Base-by-base conservation (phyloP, 768 basidiomycete genomes). In the Kwoniella mangroviensis region DNA sequence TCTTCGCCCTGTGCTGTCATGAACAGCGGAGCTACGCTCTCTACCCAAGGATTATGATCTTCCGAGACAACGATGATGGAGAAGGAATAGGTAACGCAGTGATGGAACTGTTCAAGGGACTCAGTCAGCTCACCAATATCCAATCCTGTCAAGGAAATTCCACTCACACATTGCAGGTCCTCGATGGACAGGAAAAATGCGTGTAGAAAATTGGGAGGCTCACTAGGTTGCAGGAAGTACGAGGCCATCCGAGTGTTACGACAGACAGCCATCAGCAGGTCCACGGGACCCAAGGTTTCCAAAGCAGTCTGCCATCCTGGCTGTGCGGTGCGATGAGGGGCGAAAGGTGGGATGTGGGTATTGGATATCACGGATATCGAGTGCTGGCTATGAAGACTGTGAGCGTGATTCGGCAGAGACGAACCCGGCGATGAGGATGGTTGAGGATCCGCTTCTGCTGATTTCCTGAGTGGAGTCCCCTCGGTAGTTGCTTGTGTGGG, bases 21-120 rank as follows among this genome's bases (percentile, higher is more conserved):
- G 61, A 72, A 72, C 10, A 75, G 54, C 7, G 74, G 74, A 10
- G 71, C 68, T 42, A 72, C 62, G 40, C 72, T 61, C 41, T 70
- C 62, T 6, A 70, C 60, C 74, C 74, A 75, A n/a, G 74, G 74
- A 43, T 75, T 75, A 45, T 51, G 63, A 4, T 75, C 74, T 58
- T 75, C 74, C 9, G 56, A 40, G 11, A 72, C 71, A n/a, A 75
- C 71, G 41, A 69, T 62, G 41, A 75, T 75, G 9, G 74, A 75
- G n/a, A 75, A 61, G 1, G 74, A 60, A 53, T 75, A 75, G 1
- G 74, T 72, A 1, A 75, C 43, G 62, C 74, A 75, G 53, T 75
- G 74, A 22, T 75, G 74, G 43, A 75, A 72, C 74, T 75, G 26
- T 63, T 65, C 41, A 71, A 67, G 60, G 59, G 65, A 65, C 73